Conservation (phyloP, 805 yeast species). For the Lipomyces orientalis region DNA sequence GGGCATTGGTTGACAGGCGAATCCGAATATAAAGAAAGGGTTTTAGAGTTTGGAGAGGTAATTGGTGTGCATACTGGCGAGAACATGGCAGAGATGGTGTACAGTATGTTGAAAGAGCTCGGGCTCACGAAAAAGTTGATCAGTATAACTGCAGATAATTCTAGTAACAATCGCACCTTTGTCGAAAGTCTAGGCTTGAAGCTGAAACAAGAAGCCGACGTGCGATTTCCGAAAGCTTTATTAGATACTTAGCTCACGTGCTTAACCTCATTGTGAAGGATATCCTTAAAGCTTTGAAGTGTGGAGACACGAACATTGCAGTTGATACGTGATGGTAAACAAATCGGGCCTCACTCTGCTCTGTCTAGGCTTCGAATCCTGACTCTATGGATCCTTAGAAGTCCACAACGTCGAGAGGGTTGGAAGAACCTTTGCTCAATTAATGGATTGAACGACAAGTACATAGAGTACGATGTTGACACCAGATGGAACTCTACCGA, state of each 20-base stretch:
- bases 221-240: constrained; percentile 10
- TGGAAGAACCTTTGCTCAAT: not conserved
- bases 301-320: constrained; percentile 2
- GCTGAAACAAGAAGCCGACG: not conserved
- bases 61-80: constrained; percentile 1
- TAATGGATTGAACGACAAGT: not conserved
- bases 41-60: constrained; percentile 1
- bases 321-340: not conserved
- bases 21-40: not conserved
- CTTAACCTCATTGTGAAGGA: not conserved
- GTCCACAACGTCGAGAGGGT: not conserved
- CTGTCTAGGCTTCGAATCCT: not conserved
- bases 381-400: not conserved
- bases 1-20: constrained; percentile 3
- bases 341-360: not conserved
- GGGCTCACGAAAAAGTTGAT: constrained; percentile 3
- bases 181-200: not conserved
- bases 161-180: not conserved
- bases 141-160: constrained; percentile 4
- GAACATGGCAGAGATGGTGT: not conserved
- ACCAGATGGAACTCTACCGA: not conserved
- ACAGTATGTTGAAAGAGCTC: not conserved
- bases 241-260: constrained; percentile 2
- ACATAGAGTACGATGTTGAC: not conserved
- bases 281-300: constrained; percentile 1